A percentile compares a stretch with the other conserved stretches of the same genome.
Conservation (phyloP, 2,329 filamentous ascomycete species). For the Colletotrichum horii region DNA sequence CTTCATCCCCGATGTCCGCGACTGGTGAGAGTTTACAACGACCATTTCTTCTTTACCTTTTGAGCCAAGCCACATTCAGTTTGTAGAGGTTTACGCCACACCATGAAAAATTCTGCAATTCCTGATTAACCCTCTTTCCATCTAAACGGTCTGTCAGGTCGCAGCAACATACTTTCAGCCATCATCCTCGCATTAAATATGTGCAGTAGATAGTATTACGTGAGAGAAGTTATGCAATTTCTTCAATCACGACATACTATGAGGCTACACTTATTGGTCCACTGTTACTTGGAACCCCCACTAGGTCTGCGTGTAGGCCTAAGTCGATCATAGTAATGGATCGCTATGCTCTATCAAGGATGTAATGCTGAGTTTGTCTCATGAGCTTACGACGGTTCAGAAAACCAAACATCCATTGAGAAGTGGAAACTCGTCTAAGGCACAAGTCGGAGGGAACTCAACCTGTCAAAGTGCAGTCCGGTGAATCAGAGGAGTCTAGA, state of each 20-base stretch:
- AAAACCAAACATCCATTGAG: background rate
- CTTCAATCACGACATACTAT: background rate
- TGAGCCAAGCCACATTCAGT: too few relatives aligned
- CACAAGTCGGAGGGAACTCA: background rate
- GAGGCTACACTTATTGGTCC: background rate
- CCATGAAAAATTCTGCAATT: too few relatives aligned
- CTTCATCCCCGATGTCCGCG: background rate
- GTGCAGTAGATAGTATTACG: background rate
- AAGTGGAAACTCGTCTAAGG: background rate
- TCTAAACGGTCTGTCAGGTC: background rate
- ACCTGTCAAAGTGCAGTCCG: background rate
- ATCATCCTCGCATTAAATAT: background rate
- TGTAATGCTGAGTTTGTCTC: background rate
- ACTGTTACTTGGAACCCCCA: background rate
- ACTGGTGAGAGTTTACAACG: background rate
- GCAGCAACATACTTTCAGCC: background rate
- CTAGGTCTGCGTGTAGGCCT: background rate
- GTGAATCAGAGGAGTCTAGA: rapidly evolving
- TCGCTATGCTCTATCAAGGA: background rate
- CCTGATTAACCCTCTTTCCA: too few relatives aligned
- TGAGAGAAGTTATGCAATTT: background rate
- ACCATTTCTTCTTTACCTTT: too few relatives aligned
- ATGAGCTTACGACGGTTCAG: background rate
- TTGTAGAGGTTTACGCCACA: too few relatives aligned
- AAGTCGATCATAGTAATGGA: background rate